A percentile compares a stretch with the other conserved stretches of the same genome.
Conservation (phyloP, 1,284 basidiomycete genomes). For the Sanghuangporus weigelae region DNA sequence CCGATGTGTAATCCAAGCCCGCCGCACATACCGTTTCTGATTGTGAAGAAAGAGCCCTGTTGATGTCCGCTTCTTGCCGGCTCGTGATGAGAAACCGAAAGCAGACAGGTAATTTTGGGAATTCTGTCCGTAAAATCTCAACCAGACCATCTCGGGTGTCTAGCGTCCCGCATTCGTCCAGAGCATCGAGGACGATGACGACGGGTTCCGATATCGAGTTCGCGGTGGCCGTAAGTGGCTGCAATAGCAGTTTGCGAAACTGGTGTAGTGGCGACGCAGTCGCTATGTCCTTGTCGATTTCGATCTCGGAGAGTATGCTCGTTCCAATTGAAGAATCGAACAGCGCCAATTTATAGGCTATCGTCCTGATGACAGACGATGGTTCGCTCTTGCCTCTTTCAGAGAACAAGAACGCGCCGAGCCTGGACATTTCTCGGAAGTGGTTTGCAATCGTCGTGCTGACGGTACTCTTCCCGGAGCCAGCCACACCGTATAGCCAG, state of each 20-base stretch:
- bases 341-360: background rate
- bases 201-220: too few relatives aligned
- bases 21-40: background rate
- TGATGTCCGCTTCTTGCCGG: background rate
- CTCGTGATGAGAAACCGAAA: background rate
- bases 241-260: background rate
- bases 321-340: background rate
- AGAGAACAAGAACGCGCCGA: slow-evolving; percentile 29
- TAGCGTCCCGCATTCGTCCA: slow-evolving; percentile 1
- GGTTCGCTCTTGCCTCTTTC: slow-evolving; percentile 6
- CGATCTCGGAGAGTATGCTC: background rate
- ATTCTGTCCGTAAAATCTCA: background rate
- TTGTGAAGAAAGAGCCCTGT: background rate
- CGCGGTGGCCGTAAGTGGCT: background rate
- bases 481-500: background rate
- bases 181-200: slow-evolving; percentile 1
- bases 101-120: background rate
- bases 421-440: background rate
- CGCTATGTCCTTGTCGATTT: background rate
- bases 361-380: background rate
- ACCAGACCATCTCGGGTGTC: background rate
- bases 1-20: background rate
- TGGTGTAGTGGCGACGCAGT: background rate
- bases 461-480: slow-evolving; percentile 2
- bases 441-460: background rate